Evolutionary conservation across 352 stramenopile species (phyloP), one percentile per base, ranked within the genome.

Genomic region (Elongisporangium undulatum): DNA sequence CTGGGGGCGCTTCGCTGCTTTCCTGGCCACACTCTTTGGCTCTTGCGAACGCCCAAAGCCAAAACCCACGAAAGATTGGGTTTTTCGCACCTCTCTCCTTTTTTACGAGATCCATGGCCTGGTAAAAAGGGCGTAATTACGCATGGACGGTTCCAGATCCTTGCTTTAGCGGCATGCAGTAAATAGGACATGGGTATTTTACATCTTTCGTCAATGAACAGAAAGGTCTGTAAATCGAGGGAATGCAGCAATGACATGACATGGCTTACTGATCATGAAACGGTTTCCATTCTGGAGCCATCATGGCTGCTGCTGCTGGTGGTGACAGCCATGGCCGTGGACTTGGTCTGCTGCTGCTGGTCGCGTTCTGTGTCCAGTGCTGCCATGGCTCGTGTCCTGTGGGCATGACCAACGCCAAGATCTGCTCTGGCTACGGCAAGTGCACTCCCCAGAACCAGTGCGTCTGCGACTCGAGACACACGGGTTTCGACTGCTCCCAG

Each of bases 401-500:
- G 5, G 78, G 77, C 4, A 62, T 53, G 10, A 77, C 75, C 64
- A 89, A 84, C 19, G 63, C 64, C 39, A 75, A 74, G 55, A 86
- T 87, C 51, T 90, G 81, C 59, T 82, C 78, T 12, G 81, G 78
- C 0, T 68, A 87, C 39, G 81, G 78, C 20, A 62, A 24, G 4
- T 90, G 81, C 62, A 87, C 67, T 22, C 52, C 50, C 2, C 60
- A 56, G 21, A 86, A 85, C 62, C 64, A 71, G 51, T 90, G 81
- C 55, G 63, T 61, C 15, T 90, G 81, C 52, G 81, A 90, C 61
- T 58, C n/a, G 13, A 67, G 66, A 7, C 73, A 87, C 61, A 62
- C 53, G 0, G 78, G 81, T 39, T 87, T 82, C 19, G 81, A 90
- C 56, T 89, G 81, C 61, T 89, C 78, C 2, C 72, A 85, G 51